Conservation (phyloP, 148 eudicot species). For the Gaultheria prostrata region DNA sequence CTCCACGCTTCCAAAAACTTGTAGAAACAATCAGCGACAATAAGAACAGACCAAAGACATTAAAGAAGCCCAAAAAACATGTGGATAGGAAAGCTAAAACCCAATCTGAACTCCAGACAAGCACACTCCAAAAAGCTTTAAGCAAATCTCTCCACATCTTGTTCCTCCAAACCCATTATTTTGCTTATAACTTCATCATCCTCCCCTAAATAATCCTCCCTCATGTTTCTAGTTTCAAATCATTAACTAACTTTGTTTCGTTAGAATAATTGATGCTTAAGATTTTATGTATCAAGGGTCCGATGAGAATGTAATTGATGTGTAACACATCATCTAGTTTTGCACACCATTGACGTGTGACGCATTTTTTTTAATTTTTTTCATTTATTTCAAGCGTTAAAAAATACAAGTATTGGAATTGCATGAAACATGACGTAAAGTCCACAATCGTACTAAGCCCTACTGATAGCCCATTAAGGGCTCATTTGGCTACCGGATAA, state of each 20-base stretch:
- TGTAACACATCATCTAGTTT: not conserved
- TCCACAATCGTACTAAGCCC: not conserved
- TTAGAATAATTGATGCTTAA: constrained; percentile 1
- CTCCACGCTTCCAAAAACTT: too few relatives aligned
- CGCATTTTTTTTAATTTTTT: not conserved
- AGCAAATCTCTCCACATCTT: too few relatives aligned
- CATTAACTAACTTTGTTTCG: not conserved
- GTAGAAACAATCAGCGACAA: too few relatives aligned
- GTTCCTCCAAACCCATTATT: too few relatives aligned
- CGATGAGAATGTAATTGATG: constrained; percentile 17
- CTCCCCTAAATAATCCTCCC: too few relatives aligned
- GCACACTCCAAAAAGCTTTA: too few relatives aligned
- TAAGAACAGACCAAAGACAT: too few relatives aligned
- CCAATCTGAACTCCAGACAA: too few relatives aligned
- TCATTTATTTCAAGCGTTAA: not conserved
- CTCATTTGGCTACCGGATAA: not conserved
- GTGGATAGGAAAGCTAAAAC: too few relatives aligned
- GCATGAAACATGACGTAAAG: not conserved
- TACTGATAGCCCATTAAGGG: not conserved
- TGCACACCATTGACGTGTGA: constrained; percentile 9
- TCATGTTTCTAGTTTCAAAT: not conserved
- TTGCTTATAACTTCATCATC: too few relatives aligned
- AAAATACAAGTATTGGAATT: not conserved
- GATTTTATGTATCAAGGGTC: constrained; percentile 2
- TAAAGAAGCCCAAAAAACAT: too few relatives aligned